A percentile compares a stretch with the other conserved stretches of the same genome.
Conservation (phyloP, 345 rosid genomes). For the Ceriops tagal region DNA sequence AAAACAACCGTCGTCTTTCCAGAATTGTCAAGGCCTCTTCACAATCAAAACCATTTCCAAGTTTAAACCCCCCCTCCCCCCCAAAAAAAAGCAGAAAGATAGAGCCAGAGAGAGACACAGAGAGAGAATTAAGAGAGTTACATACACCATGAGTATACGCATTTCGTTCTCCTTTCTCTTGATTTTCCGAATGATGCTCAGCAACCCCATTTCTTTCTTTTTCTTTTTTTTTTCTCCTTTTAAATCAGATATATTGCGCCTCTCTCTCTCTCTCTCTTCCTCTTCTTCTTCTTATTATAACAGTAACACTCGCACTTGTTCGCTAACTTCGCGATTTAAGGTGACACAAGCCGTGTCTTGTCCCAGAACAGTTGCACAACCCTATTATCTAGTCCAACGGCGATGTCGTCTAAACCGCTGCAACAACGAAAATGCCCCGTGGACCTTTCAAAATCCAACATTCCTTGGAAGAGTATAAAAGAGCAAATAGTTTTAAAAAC, state of each 20-base stretch:
- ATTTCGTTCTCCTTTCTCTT: slow-evolving; percentile 94
- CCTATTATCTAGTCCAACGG: too few species aligned
- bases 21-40: slow-evolving; percentile 87
- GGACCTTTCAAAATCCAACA: too few species aligned
- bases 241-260: too few species aligned
- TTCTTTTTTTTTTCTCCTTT: background rate
- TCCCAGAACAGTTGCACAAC: too few species aligned
- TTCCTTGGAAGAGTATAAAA: too few species aligned
- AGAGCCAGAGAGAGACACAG: background rate
- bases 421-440: too few species aligned
- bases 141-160: slow-evolving; percentile 97
- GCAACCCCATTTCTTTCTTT: slow-evolving; percentile 39
- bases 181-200: slow-evolving; percentile 76
- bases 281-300: background rate
- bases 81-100: background rate
- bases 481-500: too few species aligned
- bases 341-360: too few species aligned
- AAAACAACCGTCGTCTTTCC: slow-evolving; percentile 93
- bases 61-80: background rate
- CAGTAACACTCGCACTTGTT: background rate
- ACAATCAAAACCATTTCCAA: background rate
- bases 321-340: too few species aligned
- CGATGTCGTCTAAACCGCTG: too few species aligned
- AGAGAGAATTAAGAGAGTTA: background rate
- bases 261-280: background rate